Conservation (phyloP, 2,329 filamentous ascomycete species). For the Exophiala spinifera region DNA sequence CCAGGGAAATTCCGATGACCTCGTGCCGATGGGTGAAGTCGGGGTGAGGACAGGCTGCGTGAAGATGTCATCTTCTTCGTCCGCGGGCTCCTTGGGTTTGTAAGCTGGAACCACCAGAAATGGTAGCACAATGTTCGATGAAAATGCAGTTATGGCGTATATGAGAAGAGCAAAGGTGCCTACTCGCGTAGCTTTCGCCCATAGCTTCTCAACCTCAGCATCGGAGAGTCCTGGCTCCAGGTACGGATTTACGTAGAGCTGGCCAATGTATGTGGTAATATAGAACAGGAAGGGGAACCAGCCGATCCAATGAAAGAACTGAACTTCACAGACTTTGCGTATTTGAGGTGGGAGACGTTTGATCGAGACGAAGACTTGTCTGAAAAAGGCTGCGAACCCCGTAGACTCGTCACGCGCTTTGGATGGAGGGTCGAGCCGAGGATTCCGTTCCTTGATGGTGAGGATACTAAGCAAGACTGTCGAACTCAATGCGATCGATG, state of each 20-base stretch:
- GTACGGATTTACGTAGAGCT: slow-evolving; percentile 84
- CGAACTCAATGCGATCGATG: slow-evolving; percentile 66
- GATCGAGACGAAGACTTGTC: slow-evolving; percentile 71
- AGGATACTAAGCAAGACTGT: slow-evolving; percentile 70
- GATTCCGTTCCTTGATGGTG: slow-evolving; percentile 74
- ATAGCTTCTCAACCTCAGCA: slow-evolving; percentile 71
- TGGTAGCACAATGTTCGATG: slow-evolving; percentile 77
- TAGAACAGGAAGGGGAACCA: slow-evolving; percentile 97
- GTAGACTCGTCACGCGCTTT: slow-evolving; percentile 50
- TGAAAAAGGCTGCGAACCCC: slow-evolving; percentile 76
- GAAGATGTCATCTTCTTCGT: neutral
- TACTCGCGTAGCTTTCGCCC: slow-evolving; percentile 79
- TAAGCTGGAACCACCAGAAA: slow-evolving; percentile 83
- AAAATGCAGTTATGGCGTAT: slow-evolving; percentile 80
- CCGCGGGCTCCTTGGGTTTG: slow-evolving; percentile 25
- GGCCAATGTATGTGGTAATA: slow-evolving; percentile 87
- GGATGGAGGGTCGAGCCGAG: slow-evolving; percentile 65
- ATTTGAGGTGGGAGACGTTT: slow-evolving; percentile 77
- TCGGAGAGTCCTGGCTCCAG: slow-evolving; percentile 74
- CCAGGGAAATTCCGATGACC: slow-evolving; percentile 14
- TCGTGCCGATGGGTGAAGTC: slow-evolving; percentile 17
- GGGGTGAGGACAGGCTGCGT: slow-evolving; percentile 4
- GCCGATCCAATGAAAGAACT: slow-evolving; percentile 87
- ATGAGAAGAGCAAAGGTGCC: slow-evolving; percentile 87
- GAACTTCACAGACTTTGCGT: slow-evolving; percentile 73